A percentile compares a stretch with the other conserved stretches of the same genome.
phyloP scores from a whole-genome alignment of 768 basidiomycete species.

The Boletus speciosus region DNA sequence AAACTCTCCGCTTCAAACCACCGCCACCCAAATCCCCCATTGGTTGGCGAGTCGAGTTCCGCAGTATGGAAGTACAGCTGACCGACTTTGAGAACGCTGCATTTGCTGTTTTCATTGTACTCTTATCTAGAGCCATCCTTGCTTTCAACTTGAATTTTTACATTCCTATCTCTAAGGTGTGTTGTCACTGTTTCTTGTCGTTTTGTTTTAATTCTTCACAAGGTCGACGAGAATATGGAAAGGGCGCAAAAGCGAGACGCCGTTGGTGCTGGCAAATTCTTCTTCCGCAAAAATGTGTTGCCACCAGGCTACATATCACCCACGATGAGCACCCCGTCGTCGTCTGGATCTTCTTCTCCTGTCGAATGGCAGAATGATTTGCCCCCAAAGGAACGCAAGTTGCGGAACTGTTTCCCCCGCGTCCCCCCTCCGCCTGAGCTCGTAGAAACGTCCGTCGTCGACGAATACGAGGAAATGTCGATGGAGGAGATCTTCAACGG shows the following conservation, averaged over 20 bases:
- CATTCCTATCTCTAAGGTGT: conserved; percentile 92
- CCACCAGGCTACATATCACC: conserved; percentile 43
- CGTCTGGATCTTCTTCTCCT: conserved; percentile 40
- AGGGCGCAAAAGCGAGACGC: conserved; percentile 86
- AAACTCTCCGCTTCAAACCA: conserved; percentile 97
- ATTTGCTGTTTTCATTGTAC: conserved; percentile 90
- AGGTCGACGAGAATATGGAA: conserved; percentile 98
- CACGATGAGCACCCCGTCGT: conserved; percentile 40
- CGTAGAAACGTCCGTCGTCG: conserved; percentile 55
- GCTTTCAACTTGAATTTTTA: conserved; percentile 92
- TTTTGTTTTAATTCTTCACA: conserved; percentile 4
- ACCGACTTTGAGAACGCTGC: conserved; percentile 99
- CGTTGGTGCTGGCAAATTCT: conserved; percentile 69
- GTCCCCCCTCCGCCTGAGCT: conserved; percentile 46
- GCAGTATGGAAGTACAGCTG: conserved; percentile 98
- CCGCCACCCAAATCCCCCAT: conserved; percentile 90
- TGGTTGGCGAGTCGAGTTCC: conserved; percentile 98
- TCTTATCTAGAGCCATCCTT: conserved; percentile 91
- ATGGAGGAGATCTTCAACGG: conserved; percentile 93
- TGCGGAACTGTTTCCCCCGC: conserved; percentile 71
- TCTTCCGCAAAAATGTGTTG: conserved; percentile 85
- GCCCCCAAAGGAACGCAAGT: conserved; percentile 55
- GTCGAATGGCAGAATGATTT: conserved; percentile 34
- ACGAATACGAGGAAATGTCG: conserved; percentile 91
- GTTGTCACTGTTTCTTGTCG: background rate